Evolutionary conservation across 805 yeast species (phyloP).

Genomic region (Babjeviella inositovora): DNA sequence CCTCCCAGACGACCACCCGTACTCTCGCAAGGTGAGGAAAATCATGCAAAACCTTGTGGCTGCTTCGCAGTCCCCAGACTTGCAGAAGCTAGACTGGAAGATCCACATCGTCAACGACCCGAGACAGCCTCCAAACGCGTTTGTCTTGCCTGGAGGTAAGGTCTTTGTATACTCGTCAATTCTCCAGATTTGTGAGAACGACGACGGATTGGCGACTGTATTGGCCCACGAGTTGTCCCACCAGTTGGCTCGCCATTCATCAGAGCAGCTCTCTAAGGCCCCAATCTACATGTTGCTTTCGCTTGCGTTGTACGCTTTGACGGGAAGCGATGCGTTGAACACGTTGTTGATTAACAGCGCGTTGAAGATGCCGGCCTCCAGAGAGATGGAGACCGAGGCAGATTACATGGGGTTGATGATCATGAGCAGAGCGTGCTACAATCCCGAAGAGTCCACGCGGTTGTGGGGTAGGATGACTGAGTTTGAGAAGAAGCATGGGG

Average conservation of each 20-base stretch:
- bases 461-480: conserved; percentile 76
- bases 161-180: conserved; percentile 80
- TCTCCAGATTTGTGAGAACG: conserved; percentile 60
- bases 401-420: conserved; percentile 87
- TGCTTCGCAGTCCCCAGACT: conserved; percentile 24
- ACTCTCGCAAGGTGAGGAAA: conserved; percentile 31
- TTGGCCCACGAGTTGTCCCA: conserved; percentile 89
- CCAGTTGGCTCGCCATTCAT: conserved; percentile 83
- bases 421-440: conserved; percentile 80
- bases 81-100: conserved; percentile 41
- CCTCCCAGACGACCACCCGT: conserved; percentile 50
- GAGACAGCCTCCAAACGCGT: conserved; percentile 82
- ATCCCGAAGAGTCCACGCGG: conserved; percentile 56
- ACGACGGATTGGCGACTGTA: conserved; percentile 92
- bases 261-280: conserved; percentile 64
- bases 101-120: conserved; percentile 67
- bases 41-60: conserved; percentile 52
- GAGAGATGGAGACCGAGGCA: conserved; percentile 94
- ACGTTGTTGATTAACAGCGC: conserved; percentile 35
- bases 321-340: conserved; percentile 41
- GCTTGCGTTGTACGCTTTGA: conserved; percentile 33
- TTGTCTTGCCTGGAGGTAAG: conserved; percentile 91
- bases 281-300: conserved; percentile 53
- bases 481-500: conserved; percentile 21
- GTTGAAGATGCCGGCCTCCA: conserved; percentile 67